Base-by-base conservation (phyloP, 768 basidiomycete genomes). In the Astraeus odoratus region DNA sequence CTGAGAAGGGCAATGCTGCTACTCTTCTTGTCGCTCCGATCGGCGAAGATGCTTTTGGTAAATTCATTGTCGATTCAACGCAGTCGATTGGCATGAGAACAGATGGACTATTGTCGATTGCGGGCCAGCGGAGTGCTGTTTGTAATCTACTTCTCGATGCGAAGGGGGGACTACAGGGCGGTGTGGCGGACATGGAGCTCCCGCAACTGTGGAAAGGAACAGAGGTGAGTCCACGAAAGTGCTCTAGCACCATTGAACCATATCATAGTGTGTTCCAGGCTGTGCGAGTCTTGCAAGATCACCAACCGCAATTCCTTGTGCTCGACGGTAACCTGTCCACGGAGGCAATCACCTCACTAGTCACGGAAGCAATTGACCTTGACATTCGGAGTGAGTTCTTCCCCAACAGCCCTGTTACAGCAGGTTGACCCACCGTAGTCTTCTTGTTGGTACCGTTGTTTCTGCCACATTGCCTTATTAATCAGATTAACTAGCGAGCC, bases 111-210 rank as follows among this genome's bases (percentile, higher is more conserved):
- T 59, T 87, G n/a, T 44, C 70, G 1, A 51, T 60, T 18, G 43
- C 54, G 12, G 61, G 65, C 3, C 59, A 66, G 16, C 68, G 72
- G 39, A 89, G 88, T 12, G 83, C 95, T 1, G 83, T 89, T 7
- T 97, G 95, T 67, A 93, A 85, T 53, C 77, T 96, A 72, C 69
- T 92, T 27, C 67, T 98, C 36, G 86, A 92, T 57, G 61, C 67
- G 23, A 57, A 69, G 5, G 92, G 93, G 0, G 74, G 75, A 39
- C 71, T 98, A 16, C 70, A 84, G 2, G 77, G 78, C n/a, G 96
- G 96, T 2, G 78, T 98, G 9, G 90, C 96, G 13, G 94, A 96
- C 58, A 98, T 97, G 90, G 76, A 73, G 56, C 77, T 86, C 37
- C 76, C 80, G 8, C 66, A 77, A 30, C 54, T 59, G 2, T 57